Evolutionary conservation across 208 protist species (phyloP), one percentile per base, ranked within the genome.

Genomic region (Crithidia fasciculata): DNA sequence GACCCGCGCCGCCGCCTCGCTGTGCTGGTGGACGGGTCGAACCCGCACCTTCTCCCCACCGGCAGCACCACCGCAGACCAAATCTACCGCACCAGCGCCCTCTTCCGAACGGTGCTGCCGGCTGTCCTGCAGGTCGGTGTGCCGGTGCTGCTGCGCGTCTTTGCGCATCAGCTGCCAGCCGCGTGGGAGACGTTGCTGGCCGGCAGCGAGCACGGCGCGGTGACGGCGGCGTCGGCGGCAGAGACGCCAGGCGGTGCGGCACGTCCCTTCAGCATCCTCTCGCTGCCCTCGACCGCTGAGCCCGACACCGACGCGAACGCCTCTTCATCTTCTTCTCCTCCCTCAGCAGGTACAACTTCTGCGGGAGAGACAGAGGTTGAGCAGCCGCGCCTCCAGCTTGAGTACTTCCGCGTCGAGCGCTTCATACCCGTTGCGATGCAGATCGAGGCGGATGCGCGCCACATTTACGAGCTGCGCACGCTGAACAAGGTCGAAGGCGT

Each of bases 391-490:
- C 36, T 87, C 8, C 82, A 84, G 54, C 43, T 90, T 13, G 89
- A 96, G 63, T 91, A 86, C 76, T 96, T 96, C 54, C 83, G 88
- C 0, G 92, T 96, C 4, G 92, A 96, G 73, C 80, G 86, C 5
- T 96, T 96, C 61, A 94, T 96, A 57, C 92, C 92, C 4, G 66
- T 96, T 15, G 73, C 89, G 18, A 95, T 96, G 92, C 92, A 96
- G 72, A 95, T 96, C 18, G 88, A 95, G 58, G 92, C 92, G 0
- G 92, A 96, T 67, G 92, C 89, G 37, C 86, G 89, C 44, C 92
- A 96, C 62, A 66, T 96, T 37, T 95, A 86, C 75, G 86, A 93
- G 61, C 89, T 92, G 63, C 83, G 88, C 7, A 9, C 62, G 5
- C 72, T 86, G 7, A 96, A 96, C 74, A 83, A 92, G 52, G 80